Evolutionary conservation across 352 stramenopile species (phyloP).

Genomic region (Globisporangium lucens): DNA sequence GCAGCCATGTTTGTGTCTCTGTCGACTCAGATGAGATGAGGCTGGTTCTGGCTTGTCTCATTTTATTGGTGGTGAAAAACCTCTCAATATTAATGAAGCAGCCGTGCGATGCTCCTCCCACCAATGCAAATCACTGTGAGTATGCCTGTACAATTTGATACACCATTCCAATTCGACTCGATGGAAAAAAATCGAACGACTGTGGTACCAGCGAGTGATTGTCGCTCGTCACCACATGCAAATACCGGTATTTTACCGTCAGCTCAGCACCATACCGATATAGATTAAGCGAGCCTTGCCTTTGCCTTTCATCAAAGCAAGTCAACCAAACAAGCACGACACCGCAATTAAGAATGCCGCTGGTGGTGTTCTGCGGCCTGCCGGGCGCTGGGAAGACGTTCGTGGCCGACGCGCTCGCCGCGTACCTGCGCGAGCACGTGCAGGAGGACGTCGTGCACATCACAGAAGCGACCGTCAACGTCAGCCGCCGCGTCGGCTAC

Average conservation of each 20-base stretch:
- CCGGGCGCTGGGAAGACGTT: slow-evolving; percentile 66
- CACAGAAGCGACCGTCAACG: slow-evolving; percentile 57
- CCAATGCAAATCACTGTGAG: too few species aligned
- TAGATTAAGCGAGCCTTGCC: too few species aligned
- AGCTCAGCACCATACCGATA: too few species aligned
- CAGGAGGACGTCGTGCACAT: slow-evolving; percentile 54
- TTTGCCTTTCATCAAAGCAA: too few species aligned
- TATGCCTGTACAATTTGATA: too few species aligned
- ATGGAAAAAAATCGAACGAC: neutral
- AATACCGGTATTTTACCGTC: neutral
- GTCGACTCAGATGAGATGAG: neutral
- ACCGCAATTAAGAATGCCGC: slow-evolving; percentile 40
- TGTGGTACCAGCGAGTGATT: neutral
- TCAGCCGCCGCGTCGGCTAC: slow-evolving; percentile 57
- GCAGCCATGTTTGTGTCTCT: neutral
- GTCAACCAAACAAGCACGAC: too few species aligned
- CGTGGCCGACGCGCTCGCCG: slow-evolving; percentile 45
- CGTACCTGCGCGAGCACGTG: slow-evolving; percentile 37
- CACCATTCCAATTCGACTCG: neutral
- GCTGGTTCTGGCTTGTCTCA: neutral
- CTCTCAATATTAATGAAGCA: too few species aligned
- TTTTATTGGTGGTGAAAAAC: neutral
- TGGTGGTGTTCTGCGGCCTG: slow-evolving; percentile 72
- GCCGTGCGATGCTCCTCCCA: too few species aligned
- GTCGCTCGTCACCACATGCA: neutral